Percentiles rank a stretch among this genome's conserved stretches.
Evolutionary conservation across 2,329 filamentous ascomycete species (phyloP).

Genomic region (Ceratocystis diversiconidia): DNA sequence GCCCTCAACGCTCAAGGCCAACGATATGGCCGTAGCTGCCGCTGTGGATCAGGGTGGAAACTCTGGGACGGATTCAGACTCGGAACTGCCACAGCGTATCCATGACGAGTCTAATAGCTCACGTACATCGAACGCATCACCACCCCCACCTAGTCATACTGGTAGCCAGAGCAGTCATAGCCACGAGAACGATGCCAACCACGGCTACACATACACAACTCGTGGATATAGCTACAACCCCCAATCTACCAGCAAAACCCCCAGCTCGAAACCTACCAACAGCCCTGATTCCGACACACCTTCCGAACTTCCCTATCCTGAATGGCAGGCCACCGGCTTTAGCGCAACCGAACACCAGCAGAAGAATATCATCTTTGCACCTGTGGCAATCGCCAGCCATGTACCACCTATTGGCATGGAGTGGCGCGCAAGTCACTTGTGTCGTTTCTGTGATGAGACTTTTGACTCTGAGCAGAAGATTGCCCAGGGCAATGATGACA

Average conservation of each 20-base stretch:
- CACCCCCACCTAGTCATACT: constrained; percentile 17
- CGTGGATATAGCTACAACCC: background rate
- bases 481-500: constrained; percentile 33
- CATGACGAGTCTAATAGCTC: background rate
- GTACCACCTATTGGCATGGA: constrained; percentile 35
- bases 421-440: constrained; percentile 38
- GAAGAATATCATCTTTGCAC: constrained; percentile 42
- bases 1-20: constrained; percentile 28
- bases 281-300: constrained; percentile 22
- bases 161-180: background rate
- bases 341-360: constrained; percentile 29
- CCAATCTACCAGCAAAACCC: background rate
- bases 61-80: background rate
- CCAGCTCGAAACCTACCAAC: background rate
- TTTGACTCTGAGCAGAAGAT: constrained; percentile 30
- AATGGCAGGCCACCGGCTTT: constrained; percentile 40
- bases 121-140: background rate
- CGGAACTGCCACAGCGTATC: constrained; percentile 5
- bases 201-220: background rate
- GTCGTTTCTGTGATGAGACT: constrained; percentile 43
- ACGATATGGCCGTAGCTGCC: background rate
- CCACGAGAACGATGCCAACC: background rate
- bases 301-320: constrained; percentile 22
- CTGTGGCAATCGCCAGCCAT: constrained; percentile 45
- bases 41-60: background rate